Base-by-base conservation (phyloP, 345 rosid genomes). In the Arabis alpina region DNA sequence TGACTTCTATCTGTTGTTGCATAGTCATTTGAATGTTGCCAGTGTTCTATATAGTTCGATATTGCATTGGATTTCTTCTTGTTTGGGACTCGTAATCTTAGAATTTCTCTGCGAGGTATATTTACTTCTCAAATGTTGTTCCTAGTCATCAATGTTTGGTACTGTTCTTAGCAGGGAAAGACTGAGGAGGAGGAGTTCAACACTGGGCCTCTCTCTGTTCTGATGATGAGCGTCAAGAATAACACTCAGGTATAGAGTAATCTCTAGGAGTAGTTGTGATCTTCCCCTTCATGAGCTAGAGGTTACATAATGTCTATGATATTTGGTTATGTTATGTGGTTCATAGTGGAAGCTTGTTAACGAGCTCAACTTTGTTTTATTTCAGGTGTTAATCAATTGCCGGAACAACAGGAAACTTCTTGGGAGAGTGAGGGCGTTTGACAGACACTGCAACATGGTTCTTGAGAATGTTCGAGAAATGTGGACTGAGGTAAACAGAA, bases 401-500 rank as follows among this genome's bases (percentile, higher is more conserved):
- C 86, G 81, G 15, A 78, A 78, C 72, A 78, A 78, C 75, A 56
- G 71, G 72, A 95, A 95, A 71, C 97, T 95, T 34, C 86, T 95
- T 11, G 99, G 97, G 1, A 89, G 98, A 3, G 99, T 95, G 11
- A 90, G 98, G 58, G 98, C 98, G 0, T 95, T 95, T 45, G 99
- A 95, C 73, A 80, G 98, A 5, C 99, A 92, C 70, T 92, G 98
- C 89, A 95, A 92, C 80, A 95, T 95, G 99, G 99, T 95, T 64
- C 87, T 95, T 13, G 99, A 95, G 69, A 95, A 95, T 72, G 99
- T 95, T 61, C 83, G 92, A 78, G 99, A 95, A 77, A 91, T 91
- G 96, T 94, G 99, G 99, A 89, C 98, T 27, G 99, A 94, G 99
- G 99, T 94, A 45, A 8, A 73, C 66, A 10, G n/a, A 19, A 8